Percentiles rank a stretch among this genome's conserved stretches.
phyloP scores from a whole-genome alignment of 306 rosid species.

The Lathyrus oleraceus region DNA sequence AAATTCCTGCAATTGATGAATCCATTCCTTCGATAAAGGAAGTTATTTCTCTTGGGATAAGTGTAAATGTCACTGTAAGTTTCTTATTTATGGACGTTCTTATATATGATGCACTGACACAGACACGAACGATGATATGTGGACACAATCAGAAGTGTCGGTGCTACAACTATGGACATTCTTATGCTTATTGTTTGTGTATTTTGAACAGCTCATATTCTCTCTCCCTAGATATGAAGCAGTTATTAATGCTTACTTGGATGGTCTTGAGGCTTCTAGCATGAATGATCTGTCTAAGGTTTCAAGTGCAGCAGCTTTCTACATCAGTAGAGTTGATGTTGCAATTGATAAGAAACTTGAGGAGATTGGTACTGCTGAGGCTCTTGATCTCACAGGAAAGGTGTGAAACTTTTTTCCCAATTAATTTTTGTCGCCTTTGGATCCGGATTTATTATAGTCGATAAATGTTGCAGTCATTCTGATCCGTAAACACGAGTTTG shows the following conservation, averaged over 20 bases:
- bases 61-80: constrained; percentile 94
- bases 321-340: constrained; percentile 86
- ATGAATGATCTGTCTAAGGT: constrained; percentile 74
- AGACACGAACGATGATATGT: not conserved
- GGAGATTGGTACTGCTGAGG: constrained; percentile 72
- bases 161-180: not conserved
- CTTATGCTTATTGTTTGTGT: constrained; percentile 15
- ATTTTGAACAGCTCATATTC: constrained; percentile 74
- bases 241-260: constrained; percentile 84
- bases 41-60: constrained; percentile 79
- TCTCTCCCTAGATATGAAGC: constrained; percentile 76
- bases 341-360: constrained; percentile 74
- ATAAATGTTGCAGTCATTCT: not conserved
- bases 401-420: constrained; percentile 30
- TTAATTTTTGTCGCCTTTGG: not conserved
- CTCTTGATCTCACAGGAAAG: constrained; percentile 87
- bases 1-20: constrained; percentile 84
- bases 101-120: not conserved
- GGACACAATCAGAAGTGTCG: not conserved
- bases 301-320: constrained; percentile 88
- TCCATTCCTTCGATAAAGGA: constrained; percentile 80
- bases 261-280: constrained; percentile 85
- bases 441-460: not conserved
- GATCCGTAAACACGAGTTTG: not conserved
- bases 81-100: constrained; percentile 14